These are phyloP conservation scores for Elaphomyces granulatus DNA, from an alignment of 495 filamentous ascomycete species.

Conservation along the genomic window DNA sequence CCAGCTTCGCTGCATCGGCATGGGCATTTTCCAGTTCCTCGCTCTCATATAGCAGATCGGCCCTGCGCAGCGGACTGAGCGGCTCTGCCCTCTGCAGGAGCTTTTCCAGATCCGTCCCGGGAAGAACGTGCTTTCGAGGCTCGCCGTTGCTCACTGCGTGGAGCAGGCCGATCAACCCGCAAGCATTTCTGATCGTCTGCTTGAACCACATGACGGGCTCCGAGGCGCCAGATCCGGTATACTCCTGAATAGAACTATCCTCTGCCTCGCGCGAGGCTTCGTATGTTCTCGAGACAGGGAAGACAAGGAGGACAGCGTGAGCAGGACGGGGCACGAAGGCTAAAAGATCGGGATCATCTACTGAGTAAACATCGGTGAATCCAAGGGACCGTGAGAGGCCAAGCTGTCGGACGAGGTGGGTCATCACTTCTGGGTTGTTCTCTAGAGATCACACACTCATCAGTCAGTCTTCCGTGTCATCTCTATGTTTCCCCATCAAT, in stretches of 20 bases:
- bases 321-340: conserved; percentile 72
- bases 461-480: background rate
- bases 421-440: conserved; percentile 73
- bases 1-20: conserved; percentile 49
- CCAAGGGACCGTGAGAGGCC: conserved; percentile 50
- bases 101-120: conserved; percentile 32
- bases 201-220: conserved; percentile 76
- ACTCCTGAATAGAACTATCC: conserved; percentile 40
- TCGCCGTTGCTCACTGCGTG: conserved; percentile 57
- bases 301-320: conserved; percentile 70
- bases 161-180: conserved; percentile 70
- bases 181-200: conserved; percentile 80
- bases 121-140: conserved; percentile 26
- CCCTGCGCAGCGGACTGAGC: conserved; percentile 38
- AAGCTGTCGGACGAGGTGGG: conserved; percentile 55
- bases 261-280: conserved; percentile 49
- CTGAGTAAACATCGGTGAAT: conserved; percentile 74
- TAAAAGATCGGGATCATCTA: conserved; percentile 65
- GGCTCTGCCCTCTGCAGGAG: conserved; percentile 32
- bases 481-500: background rate
- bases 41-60: conserved; percentile 58
- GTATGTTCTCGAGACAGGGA: conserved; percentile 61
- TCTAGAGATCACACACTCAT: conserved; percentile 17
- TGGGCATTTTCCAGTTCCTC: conserved; percentile 58
- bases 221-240: conserved; percentile 32